Percentiles rank a stretch among this genome's conserved stretches.
Conservation (phyloP, 2,329 filamentous ascomycete genomes). For the Ceratocystiopsis sp. region DNA sequence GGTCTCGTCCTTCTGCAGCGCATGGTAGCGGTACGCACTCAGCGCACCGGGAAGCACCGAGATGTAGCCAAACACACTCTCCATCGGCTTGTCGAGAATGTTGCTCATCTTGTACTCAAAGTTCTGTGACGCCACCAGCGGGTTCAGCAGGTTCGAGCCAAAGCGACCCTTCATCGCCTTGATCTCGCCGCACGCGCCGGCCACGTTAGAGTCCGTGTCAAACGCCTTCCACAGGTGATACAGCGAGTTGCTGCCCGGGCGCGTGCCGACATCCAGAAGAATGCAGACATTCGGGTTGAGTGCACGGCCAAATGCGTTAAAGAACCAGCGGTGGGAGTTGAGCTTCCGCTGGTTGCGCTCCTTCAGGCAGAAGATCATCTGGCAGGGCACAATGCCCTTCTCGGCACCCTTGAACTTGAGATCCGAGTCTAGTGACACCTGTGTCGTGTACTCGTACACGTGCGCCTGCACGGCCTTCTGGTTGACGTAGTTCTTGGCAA, state of each 20-base stretch:
- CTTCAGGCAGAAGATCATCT: conserved; percentile 97
- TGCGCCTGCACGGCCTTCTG: conserved; percentile 88
- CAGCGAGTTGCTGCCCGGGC: conserved; percentile 73
- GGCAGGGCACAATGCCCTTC: conserved; percentile 94
- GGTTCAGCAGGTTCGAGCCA: conserved; percentile 81
- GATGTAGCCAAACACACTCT: conserved; percentile 96
- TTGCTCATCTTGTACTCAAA: conserved; percentile 99
- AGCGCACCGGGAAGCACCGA: conserved; percentile 92
- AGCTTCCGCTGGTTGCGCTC: conserved; percentile 96
- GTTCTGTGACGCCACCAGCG: conserved; percentile 88
- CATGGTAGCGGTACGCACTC: conserved; percentile 91
- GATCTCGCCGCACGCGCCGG: conserved; percentile 93
- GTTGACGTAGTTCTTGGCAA: conserved; percentile 97
- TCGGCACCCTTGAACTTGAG: conserved; percentile 98
- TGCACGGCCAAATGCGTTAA: conserved; percentile 89
- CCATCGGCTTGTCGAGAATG: conserved; percentile 91
- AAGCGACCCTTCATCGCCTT: conserved; percentile 84
- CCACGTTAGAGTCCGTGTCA: conserved; percentile 92
- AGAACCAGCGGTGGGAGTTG: conserved; percentile 98
- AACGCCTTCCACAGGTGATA: conserved; percentile 99
- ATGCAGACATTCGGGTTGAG: conserved; percentile 95
- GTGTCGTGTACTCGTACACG: conserved; percentile 97
- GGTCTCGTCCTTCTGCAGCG: conserved; percentile 91
- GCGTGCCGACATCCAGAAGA: conserved; percentile 87
- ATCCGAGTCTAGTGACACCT: conserved; percentile 87